Evolutionary conservation across 495 filamentous ascomycete species (phyloP).

Genomic region (Neurospora pannonica): DNA sequence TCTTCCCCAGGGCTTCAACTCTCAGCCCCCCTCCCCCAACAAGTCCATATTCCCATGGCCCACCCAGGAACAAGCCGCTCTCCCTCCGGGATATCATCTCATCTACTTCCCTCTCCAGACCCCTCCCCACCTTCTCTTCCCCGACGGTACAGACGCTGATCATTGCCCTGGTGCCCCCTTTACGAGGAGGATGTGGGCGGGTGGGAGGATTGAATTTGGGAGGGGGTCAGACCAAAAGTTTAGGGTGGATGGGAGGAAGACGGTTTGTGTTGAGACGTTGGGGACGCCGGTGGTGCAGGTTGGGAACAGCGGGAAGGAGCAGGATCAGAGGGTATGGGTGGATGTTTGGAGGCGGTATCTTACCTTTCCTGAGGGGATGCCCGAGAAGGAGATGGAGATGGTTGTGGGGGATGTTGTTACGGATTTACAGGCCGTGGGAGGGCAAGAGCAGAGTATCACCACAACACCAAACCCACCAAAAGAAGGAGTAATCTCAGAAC

Average conservation of each 20-base stretch:
- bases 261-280: constrained; percentile 57
- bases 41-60: neutral
- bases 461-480: too few species aligned
- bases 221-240: constrained; percentile 9
- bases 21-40: neutral
- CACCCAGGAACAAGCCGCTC: constrained; percentile 14
- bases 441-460: too few species aligned
- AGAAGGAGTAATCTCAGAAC: neutral
- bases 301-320: constrained; percentile 1
- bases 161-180: constrained; percentile 59
- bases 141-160: constrained; percentile 63
- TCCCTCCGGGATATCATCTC: constrained; percentile 58
- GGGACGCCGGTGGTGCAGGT: constrained; percentile 36
- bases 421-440: neutral
- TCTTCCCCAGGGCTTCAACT: constrained; percentile 26
- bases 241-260: constrained; percentile 39
- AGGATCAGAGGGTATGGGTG: constrained; percentile 33
- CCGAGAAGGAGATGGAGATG: neutral
- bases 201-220: constrained; percentile 43
- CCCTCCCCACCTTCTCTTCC: constrained; percentile 42
- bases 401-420: neutral
- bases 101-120: constrained; percentile 60
- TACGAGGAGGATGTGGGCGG: constrained; percentile 70
- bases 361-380: neutral
- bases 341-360: constrained; percentile 28